Conservation (phyloP, 164 flowering plant genomes). For the Hamamelis virginiana region DNA sequence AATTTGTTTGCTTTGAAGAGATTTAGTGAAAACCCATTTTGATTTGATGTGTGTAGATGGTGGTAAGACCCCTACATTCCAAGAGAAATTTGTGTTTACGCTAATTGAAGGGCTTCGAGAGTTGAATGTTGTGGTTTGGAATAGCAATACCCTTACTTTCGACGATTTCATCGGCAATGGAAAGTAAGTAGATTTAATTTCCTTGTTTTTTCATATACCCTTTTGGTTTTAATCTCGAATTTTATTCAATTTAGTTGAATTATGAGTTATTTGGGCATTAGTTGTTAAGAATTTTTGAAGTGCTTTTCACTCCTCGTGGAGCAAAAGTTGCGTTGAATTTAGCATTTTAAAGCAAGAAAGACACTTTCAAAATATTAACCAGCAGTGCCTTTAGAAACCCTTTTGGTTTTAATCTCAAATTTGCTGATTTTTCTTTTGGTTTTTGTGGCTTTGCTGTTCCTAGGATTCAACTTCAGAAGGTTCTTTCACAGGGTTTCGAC, state of each 20-base stretch:
- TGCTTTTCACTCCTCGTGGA: too few relatives aligned
- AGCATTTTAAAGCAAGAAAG: too few relatives aligned
- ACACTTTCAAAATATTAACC: not conserved
- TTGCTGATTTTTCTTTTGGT: conserved; percentile 3
- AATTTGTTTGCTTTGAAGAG: not conserved
- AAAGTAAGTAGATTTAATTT: conserved; percentile 43
- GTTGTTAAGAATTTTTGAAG: not conserved
- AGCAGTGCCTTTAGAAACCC: not conserved
- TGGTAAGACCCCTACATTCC: conserved; percentile 75
- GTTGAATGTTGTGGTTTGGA: conserved; percentile 68
- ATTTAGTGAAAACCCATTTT: conserved; percentile 2
- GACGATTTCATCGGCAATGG: conserved; percentile 89
- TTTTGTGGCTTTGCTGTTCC: conserved; percentile 12
- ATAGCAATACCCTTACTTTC: conserved; percentile 65
- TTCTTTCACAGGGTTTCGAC: conserved; percentile 74
- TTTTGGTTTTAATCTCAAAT: conserved; percentile 3
- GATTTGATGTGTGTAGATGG: conserved; percentile 53
- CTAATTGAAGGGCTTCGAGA: conserved; percentile 80
- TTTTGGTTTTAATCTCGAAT: not conserved
- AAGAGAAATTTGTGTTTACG: conserved; percentile 72
- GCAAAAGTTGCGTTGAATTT: too few relatives aligned
- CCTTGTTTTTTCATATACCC: not conserved
- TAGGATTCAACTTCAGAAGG: conserved; percentile 79
- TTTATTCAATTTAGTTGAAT: too few relatives aligned
- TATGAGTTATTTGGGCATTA: too few relatives aligned